A percentile compares a stretch with the other conserved stretches of the same genome.
Conservation (phyloP, 2,329 filamentous ascomycete genomes). For the Ascosphaera pollenicola region DNA sequence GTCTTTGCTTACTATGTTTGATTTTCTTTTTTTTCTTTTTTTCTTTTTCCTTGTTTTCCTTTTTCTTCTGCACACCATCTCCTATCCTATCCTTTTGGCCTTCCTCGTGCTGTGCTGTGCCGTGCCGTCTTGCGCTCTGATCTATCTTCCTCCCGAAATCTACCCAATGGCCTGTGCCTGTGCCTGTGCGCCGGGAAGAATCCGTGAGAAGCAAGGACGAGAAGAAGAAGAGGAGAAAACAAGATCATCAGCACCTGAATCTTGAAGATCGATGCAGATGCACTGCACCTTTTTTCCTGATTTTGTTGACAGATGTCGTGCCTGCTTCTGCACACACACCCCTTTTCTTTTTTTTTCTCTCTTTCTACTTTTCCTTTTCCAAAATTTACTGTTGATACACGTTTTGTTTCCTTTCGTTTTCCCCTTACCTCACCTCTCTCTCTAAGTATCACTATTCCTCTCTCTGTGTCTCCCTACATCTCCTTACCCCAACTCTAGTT, state of each 20-base stretch:
- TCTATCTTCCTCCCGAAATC: not conserved
- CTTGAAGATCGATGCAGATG: too few relatives aligned
- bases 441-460: too few relatives aligned
- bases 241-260: too few relatives aligned
- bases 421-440: too few relatives aligned
- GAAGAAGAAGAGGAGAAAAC: too few relatives aligned
- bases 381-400: too few relatives aligned
- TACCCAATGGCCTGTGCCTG: conserved; percentile 1
- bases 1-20: too few relatives aligned
- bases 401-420: too few relatives aligned
- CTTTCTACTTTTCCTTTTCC: not conserved
- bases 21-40: conserved; percentile 10
- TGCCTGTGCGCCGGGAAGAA: not conserved
- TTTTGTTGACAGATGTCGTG: conserved; percentile 3
- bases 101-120: not conserved
- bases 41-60: conserved; percentile 8
- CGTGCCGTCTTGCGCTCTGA: not conserved
- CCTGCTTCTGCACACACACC: conserved; percentile 2
- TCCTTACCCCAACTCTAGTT: too few relatives aligned
- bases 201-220: too few relatives aligned
- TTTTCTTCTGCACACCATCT: conserved; percentile 4
- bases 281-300: not conserved
- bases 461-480: too few relatives aligned
- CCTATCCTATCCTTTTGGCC: not conserved
- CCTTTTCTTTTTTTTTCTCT: not conserved